Evolutionary conservation across 768 basidiomycete species (phyloP), one percentile per base, ranked within the genome.

Genomic region (Chalciporus pseudorubinellus): DNA sequence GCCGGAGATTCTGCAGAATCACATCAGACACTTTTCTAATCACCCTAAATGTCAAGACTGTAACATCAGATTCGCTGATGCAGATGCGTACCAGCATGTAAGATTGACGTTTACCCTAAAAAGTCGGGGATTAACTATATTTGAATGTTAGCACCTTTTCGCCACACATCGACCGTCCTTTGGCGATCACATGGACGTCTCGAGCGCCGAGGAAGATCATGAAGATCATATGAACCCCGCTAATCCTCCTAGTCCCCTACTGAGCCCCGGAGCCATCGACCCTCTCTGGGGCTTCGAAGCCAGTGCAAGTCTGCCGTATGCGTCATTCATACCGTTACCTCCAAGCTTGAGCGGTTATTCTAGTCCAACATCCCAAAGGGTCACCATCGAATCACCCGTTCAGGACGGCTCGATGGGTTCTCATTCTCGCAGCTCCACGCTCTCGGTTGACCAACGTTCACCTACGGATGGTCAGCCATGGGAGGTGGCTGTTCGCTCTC

Each of bases 21-120:
- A 81, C 52, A 76, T 74, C 57, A 63, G 52, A 18, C 65, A 67
- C 11, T 78, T 79, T 16, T 62, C 67, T 20, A 62, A 56, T 16
- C 80, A 81, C 60, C 77, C 80, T 3, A 74, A 72, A 47, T 80
- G 80, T 49, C 52, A 61, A 21, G 58, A 64, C 26, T 81, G 79
- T 46, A 58, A 64, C n/a, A 45, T 70, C 40, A 74, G 77, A 26
- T 79, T 78, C 50, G 54, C 64, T 40, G 73, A 76, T 50, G 61
- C 69, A 21, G 66, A 66, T 39, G 65, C 66, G 2, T 68, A 72
- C 51, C 63, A 70, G 52, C 58, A 70, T 43, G 78, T 78, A 51
- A 49, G 70, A 22, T 33, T 44, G 21, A 26, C 2, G 46, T 47
- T 39, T 43, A 21, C 33, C 14, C 20, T 29, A 20, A 26, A 28